These are phyloP conservation scores for Candida incommunis DNA, from an alignment of 805 yeast species.

Conservation along the genomic window DNA sequence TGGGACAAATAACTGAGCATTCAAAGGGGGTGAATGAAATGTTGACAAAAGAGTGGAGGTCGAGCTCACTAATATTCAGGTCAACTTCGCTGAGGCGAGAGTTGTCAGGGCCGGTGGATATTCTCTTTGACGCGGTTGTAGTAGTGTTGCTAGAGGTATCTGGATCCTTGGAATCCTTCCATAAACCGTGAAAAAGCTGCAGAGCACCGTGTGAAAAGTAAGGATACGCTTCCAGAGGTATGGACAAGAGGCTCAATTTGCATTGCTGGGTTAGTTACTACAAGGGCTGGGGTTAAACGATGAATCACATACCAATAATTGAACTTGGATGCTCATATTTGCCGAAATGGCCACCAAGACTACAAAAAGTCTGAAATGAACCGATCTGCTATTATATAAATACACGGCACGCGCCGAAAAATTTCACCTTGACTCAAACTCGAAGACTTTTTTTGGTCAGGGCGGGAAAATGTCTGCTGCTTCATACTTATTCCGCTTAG, in stretches of 20 bases:
- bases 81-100: neutral
- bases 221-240: conserved; percentile 40
- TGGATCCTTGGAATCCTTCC: conserved; percentile 8
- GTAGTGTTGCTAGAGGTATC: neutral
- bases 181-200: conserved; percentile 21
- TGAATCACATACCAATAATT: conserved; percentile 22
- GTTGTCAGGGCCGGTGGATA: conserved; percentile 1
- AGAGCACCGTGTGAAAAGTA: conserved; percentile 36
- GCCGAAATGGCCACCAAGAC: too few species aligned
- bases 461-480: too few species aligned
- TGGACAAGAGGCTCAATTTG: conserved; percentile 34
- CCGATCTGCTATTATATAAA: too few species aligned
- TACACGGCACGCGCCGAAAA: too few species aligned
- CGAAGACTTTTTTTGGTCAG: neutral
- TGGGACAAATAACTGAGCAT: conserved; percentile 43
- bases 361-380: too few species aligned
- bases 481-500: too few species aligned
- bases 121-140: neutral
- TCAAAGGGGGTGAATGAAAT: conserved; percentile 51
- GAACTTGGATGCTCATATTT: conserved; percentile 35
- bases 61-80: conserved; percentile 4
- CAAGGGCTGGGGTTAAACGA: neutral
- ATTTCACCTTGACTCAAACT: neutral
- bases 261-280: conserved; percentile 15
- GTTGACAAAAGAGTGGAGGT: conserved; percentile 36